Base-by-base conservation (phyloP, 139 green algal species). In the Mesotaenium endlicherianum region DNA sequence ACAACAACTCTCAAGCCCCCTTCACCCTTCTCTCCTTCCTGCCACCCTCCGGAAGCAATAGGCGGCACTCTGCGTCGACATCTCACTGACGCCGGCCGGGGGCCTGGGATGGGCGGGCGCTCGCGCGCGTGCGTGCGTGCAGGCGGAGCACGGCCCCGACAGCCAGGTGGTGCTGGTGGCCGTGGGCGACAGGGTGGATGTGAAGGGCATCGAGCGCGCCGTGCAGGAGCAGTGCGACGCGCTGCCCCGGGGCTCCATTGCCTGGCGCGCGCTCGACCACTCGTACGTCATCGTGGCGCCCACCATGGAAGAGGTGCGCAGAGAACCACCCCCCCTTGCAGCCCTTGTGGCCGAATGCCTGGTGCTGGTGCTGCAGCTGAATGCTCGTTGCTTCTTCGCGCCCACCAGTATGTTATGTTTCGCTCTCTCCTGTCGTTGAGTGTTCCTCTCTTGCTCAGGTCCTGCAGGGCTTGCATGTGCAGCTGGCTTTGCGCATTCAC, bases 101-200 rank as follows among this genome's bases (percentile, higher is more conserved):
- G n/a, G n/a, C n/a, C n/a, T n/a, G n/a, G n/a, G n/a, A n/a, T n/a
- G n/a, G n/a, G n/a, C n/a, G n/a, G n/a, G n/a, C n/a, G n/a, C n/a
- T n/a, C n/a, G n/a, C n/a, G n/a, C n/a, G n/a, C n/a, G n/a, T n/a
- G 30, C 71, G 0, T 2, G 4, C 8, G 31, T 80, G 5, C 89
- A 92, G 83, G 96, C 96, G n/a, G 96, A 99, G 91, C 96, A 99
- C 86, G 96, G 96, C 0, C 92, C 94, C 0, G 96, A 97, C 86
- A 92, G 83, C 50, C 94, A 98, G 92, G 95, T 97, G 44, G 93
- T 99, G 75, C 90, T 99, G 83, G 87, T 99, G 68, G 93, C 94
- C 43, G 91, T 88, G 96, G 77, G 78, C 0, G 93, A 94, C 0
- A 95, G 93, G 1, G 91, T 94, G 41, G 91, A 99, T 87, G 42